Base-by-base conservation (phyloP, 202 grass and related monocot genomes). In the Elaeis oleifera region DNA sequence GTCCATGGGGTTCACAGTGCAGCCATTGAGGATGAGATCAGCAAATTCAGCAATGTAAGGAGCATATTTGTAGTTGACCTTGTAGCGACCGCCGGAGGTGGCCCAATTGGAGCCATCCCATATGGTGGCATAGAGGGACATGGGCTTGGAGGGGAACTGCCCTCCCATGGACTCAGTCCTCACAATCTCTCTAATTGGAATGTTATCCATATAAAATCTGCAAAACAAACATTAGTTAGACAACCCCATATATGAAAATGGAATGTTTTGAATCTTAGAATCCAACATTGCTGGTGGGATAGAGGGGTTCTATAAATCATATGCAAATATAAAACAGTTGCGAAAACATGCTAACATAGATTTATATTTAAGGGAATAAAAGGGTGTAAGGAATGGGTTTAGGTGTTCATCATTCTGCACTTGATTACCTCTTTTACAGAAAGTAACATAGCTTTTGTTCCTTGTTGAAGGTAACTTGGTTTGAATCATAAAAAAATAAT, bases 41-140 rank as follows among this genome's bases (percentile, higher is more conserved):
- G 60, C 58, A 67, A 96, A 96, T 73, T 96, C 64, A 61, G 91
- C 91, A 14, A 88, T 81, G 72, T 90, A 96, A 1, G 91, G 91
- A 15, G 91, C 91, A 71, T 96, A 96, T 68, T 74, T 96, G 59
- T 96, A 96, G 72, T 90, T 74, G 48, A 81, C 87, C 73, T 74
- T 80, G 81, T 96, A 96, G 6, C 91, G 79, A 48, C 91, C 91
- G 23, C 91, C 91, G 4, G 82, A 82, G 44, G 87, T 96, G 31
- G 91, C 91, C 91, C 91, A 96, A 48, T 70, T 59, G 8, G 91
- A 96, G 57, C 91, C 91, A 78, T 96, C 90, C 90, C 90, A 96
- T 69, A 96, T 96, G 52, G 90, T 96, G 39, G 84, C 83, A 68
- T 96, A 96, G 23, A 96, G 81, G 7, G 91, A 74, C 87, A 96